Evolutionary conservation across 768 basidiomycete species (phyloP).

Genomic region (Phaffia tasmanica): DNA sequence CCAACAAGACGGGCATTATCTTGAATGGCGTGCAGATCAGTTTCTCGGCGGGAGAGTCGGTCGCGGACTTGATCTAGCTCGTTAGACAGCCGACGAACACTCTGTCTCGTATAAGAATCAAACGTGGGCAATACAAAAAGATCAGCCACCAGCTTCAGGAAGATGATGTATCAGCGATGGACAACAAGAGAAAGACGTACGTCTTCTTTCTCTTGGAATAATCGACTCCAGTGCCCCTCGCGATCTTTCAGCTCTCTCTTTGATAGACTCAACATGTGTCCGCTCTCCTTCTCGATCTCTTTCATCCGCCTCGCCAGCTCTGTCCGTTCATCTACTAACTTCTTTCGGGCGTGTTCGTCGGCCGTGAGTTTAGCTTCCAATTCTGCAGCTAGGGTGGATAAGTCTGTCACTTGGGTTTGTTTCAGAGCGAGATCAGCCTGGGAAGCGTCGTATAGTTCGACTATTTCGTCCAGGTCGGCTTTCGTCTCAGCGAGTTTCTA

Average conservation of each 20-base stretch:
- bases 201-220: slow-evolving; percentile 31
- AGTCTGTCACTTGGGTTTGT: slow-evolving; percentile 61
- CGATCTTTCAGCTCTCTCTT: slow-evolving; percentile 27
- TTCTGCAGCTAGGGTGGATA: slow-evolving; percentile 32
- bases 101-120: slow-evolving; percentile 15
- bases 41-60: slow-evolving; percentile 58
- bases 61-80: slow-evolving; percentile 36
- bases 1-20: slow-evolving; percentile 61
- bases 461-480: slow-evolving; percentile 54
- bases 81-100: slow-evolving; percentile 28
- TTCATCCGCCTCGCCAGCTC: background rate
- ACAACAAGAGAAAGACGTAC: slow-evolving; percentile 13
- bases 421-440: slow-evolving; percentile 54
- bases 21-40: slow-evolving; percentile 64
- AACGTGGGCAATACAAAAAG: background rate
- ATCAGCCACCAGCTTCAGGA: background rate
- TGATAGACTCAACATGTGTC: slow-evolving; percentile 12
- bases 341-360: slow-evolving; percentile 5
- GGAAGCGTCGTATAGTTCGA: slow-evolving; percentile 53
- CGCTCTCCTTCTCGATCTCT: slow-evolving; percentile 21
- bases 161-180: background rate
- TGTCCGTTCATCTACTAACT: slow-evolving; percentile 50
- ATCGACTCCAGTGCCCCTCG: slow-evolving; percentile 26
- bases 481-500: slow-evolving; percentile 63
- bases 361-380: background rate